Evolutionary conservation across 148 eudicot species (phyloP).

Genomic region (Polygonum maritimum): DNA sequence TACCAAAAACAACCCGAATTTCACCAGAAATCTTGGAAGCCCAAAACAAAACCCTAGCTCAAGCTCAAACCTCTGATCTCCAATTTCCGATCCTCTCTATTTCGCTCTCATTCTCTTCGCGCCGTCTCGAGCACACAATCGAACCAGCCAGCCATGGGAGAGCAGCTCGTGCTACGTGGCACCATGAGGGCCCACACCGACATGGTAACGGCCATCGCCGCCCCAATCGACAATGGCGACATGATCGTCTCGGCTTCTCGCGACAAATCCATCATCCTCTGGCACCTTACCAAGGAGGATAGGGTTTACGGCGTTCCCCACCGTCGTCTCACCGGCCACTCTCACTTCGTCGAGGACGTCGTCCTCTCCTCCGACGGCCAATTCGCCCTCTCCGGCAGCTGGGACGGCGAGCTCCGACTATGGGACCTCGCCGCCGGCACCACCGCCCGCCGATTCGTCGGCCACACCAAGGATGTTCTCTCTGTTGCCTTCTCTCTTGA

Average conservation of each 20-base stretch:
- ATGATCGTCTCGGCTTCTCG: slow-evolving; percentile 46
- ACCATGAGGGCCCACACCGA: slow-evolving; percentile 57
- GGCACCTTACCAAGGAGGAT: slow-evolving; percentile 47
- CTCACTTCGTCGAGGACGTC: slow-evolving; percentile 80
- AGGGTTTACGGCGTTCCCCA: slow-evolving; percentile 48
- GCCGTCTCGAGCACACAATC: background rate
- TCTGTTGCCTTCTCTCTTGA: slow-evolving; percentile 71
- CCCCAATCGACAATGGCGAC: slow-evolving; percentile 53
- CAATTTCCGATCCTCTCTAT: background rate
- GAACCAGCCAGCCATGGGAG: slow-evolving; percentile 24
- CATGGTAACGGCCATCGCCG: slow-evolving; percentile 54
- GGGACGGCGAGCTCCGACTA: slow-evolving; percentile 26
- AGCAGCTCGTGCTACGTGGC: slow-evolving; percentile 36
- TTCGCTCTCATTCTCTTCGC: background rate
- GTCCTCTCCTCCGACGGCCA: slow-evolving; percentile 80
- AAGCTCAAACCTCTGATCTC: background rate
- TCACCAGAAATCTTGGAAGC: background rate
- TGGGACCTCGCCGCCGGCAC: slow-evolving; percentile 22
- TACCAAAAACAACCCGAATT: background rate
- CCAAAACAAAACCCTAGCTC: slow-evolving; percentile 4
- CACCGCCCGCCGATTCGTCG: slow-evolving; percentile 30
- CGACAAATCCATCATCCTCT: slow-evolving; percentile 47
- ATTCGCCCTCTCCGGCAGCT: slow-evolving; percentile 28
- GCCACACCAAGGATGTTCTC: slow-evolving; percentile 67
- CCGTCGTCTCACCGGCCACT: slow-evolving; percentile 70